A percentile compares a stretch with the other conserved stretches of the same genome.
These are phyloP conservation scores for Fusarium solani-melongenae DNA, from an alignment of 2,329 filamentous ascomycete species.

Conservation along the genomic window DNA sequence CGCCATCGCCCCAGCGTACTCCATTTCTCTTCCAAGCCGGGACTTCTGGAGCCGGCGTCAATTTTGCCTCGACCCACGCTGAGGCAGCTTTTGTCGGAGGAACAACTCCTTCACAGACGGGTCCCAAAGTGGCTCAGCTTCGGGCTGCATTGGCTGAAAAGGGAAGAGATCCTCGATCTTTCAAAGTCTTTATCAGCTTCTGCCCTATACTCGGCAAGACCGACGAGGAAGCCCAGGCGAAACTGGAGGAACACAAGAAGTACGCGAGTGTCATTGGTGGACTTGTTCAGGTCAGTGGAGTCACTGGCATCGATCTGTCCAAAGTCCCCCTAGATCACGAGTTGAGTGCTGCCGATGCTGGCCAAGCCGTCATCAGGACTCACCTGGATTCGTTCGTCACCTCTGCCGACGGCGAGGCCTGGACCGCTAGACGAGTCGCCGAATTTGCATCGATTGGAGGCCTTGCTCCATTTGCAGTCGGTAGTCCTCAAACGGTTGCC, in stretches of 20 bases:
- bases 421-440: background rate
- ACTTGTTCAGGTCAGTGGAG: background rate
- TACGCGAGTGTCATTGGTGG: background rate
- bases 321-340: background rate
- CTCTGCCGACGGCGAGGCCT: background rate
- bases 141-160: background rate
- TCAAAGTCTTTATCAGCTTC: constrained; percentile 1
- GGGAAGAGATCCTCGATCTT: background rate
- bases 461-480: background rate
- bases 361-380: background rate
- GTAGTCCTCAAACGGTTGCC: background rate
- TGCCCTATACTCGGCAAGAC: background rate
- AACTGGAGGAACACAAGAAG: background rate
- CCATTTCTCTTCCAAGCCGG: constrained; percentile 15
- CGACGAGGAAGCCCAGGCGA: constrained; percentile 8
- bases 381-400: background rate
- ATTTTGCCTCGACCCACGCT: constrained; percentile 17
- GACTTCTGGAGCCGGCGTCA: constrained; percentile 14
- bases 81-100: constrained; percentile 9
- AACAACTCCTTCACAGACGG: background rate
- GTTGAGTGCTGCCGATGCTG: background rate
- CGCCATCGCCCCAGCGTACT: constrained; percentile 8
- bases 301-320: background rate
- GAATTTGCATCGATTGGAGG: background rate
- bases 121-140: background rate